Evolutionary conservation across 2,329 filamentous ascomycete genomes (phyloP), one percentile per base, ranked within the genome.

Genomic region (Verticillium albo-atrum): DNA sequence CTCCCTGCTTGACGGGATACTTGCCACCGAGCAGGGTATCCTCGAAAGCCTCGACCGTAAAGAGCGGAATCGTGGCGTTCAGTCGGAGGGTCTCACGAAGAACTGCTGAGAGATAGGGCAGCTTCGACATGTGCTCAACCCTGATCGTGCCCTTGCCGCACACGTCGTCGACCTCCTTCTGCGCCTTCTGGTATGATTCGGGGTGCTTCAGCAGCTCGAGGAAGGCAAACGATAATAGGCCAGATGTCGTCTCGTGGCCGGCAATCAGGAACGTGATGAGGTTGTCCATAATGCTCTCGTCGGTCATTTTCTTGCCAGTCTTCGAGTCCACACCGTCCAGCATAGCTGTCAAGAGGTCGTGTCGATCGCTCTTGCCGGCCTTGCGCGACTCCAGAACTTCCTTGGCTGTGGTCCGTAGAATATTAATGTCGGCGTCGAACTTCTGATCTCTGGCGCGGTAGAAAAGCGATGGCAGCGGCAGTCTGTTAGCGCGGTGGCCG

Each of bases 251-350:
- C 63, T 90, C 88, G 65, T 89, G 87, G 5, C 86, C 83, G 55
- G 85, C 85, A 63, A 87, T 84, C n/a, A 90, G 72, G 65, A 90
- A 90, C 0, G 87, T 89, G 58, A 88, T 84, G 75, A 90, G 82
- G 64, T 91, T 89, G 68, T 88, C 79, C 30, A 83, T 78, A 63
- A 90, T 88, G 34, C 77, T 81, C 4, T 79, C 73, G 63, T 89
- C 83, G 0, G 75, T 79, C 69, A 91, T 77, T 7, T 78, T 78
- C 64, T 85, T 75, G 14, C 87, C 86, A 3, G 87, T 89, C 73
- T 85, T 82, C 3, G 83, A 78, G 67, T 91, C 88, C 10, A 77
- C 79, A 1, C 85, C 85, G 10, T 83, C 76, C 34, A 91, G 72
- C 84, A 91, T 87, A 12, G 86, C 83, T 62, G 82, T 83, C n/a